Percentiles rank a stretch among this genome's conserved stretches.
phyloP scores from a whole-genome alignment of 306 rosid genomes.

The Cucurbita maxima region DNA sequence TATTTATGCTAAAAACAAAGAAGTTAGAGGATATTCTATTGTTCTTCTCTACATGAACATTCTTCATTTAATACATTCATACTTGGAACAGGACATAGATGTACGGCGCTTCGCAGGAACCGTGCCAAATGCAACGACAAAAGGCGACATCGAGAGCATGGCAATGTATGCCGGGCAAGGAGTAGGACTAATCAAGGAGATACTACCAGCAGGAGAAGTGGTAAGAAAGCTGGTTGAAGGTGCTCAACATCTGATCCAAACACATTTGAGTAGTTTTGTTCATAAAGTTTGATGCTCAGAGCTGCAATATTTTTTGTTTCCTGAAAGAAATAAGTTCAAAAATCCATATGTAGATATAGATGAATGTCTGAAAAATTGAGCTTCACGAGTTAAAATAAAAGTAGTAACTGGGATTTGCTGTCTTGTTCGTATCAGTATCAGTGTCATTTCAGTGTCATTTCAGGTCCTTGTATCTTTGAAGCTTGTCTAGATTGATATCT shows the following conservation, averaged over 20 bases:
- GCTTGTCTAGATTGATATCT: too few species aligned
- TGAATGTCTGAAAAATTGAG: neutral
- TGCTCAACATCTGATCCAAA: slow-evolving; percentile 39
- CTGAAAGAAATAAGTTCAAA: neutral
- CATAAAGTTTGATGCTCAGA: neutral
- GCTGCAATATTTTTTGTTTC: neutral
- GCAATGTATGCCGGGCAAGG: slow-evolving; percentile 72
- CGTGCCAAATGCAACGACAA: slow-evolving; percentile 46
- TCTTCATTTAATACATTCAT: neutral
- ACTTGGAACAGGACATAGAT: slow-evolving; percentile 35
- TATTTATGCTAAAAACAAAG: neutral
- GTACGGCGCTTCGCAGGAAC: slow-evolving; percentile 46
- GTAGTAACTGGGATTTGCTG: neutral
- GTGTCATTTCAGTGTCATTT: too few species aligned
- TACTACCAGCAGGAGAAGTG: slow-evolving; percentile 56
- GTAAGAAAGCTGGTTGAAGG: slow-evolving; percentile 55
- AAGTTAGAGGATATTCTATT: neutral
- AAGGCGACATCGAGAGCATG: slow-evolving; percentile 77
- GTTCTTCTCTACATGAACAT: neutral
- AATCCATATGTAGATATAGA: neutral
- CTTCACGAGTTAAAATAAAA: neutral
- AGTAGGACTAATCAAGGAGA: slow-evolving; percentile 59
- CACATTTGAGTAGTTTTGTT: neutral
- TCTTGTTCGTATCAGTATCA: too few species aligned
- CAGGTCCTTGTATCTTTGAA: too few species aligned